Conservation (phyloP, 2,329 filamentous ascomycete species). For the Diplodia seriata region DNA sequence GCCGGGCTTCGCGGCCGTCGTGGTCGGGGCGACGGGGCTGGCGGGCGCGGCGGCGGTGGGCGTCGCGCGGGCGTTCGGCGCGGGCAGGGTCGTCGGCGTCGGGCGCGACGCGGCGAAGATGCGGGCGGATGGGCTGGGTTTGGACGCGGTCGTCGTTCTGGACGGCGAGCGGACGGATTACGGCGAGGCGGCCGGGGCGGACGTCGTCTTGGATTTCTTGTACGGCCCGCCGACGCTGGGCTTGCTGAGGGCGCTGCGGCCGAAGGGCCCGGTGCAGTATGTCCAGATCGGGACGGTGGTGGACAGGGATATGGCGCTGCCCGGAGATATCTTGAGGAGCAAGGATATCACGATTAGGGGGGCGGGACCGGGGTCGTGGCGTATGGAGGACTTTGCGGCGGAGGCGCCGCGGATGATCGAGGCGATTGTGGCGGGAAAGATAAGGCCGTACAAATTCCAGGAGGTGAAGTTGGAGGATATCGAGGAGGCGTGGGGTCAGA, state of each 20-base stretch:
- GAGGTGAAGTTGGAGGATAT: slow-evolving; percentile 44
- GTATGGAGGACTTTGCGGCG: slow-evolving; percentile 41
- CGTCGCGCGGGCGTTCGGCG: slow-evolving; percentile 58
- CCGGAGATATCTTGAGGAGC: slow-evolving; percentile 55
- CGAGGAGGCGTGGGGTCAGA: slow-evolving; percentile 44
- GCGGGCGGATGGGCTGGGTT: slow-evolving; percentile 44
- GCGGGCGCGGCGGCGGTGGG: slow-evolving; percentile 60
- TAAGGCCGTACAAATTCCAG: slow-evolving; percentile 38
- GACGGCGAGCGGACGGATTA: slow-evolving; percentile 56
- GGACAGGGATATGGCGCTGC: slow-evolving; percentile 49
- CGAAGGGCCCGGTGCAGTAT: slow-evolving; percentile 57
- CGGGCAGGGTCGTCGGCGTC: slow-evolving; percentile 59
- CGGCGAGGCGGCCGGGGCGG: slow-evolving; percentile 54
- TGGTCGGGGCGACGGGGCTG: slow-evolving; percentile 62
- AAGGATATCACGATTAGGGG: slow-evolving; percentile 59
- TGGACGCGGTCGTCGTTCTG: slow-evolving; percentile 58
- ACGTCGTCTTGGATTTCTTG: slow-evolving; percentile 65
- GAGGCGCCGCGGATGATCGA: slow-evolving; percentile 43
- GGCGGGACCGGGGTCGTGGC: slow-evolving; percentile 56
- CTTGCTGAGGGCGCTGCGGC: slow-evolving; percentile 52
- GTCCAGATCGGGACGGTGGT: slow-evolving; percentile 61
- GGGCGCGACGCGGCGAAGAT: slow-evolving; percentile 57
- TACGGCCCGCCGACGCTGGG: slow-evolving; percentile 54
- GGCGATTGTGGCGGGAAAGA: slow-evolving; percentile 30
- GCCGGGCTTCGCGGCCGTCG: slow-evolving; percentile 56